phyloP scores from a whole-genome alignment of 129 eudicot species.

The Chrysanthemum seticuspe region DNA sequence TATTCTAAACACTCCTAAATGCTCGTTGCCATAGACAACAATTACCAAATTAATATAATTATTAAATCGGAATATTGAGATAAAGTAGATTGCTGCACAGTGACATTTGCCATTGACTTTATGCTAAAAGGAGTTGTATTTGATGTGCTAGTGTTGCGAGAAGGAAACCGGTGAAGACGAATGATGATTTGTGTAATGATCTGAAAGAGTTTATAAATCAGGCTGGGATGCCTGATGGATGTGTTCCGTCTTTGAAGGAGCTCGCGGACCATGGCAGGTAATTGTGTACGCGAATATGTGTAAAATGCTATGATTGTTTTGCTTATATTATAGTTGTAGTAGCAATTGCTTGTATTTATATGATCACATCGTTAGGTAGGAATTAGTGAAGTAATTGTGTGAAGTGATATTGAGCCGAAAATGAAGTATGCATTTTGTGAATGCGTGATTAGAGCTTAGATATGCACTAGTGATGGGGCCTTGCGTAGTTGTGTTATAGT shows the following conservation, averaged over 20 bases:
- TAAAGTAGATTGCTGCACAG: too few species aligned
- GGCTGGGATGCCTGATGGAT: slow-evolving; percentile 64
- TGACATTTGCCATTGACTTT: neutral
- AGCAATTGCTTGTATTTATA: neutral
- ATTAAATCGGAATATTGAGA: too few species aligned
- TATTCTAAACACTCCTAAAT: too few species aligned
- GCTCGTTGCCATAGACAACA: too few species aligned
- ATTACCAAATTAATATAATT: too few species aligned
- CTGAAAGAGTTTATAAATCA: slow-evolving; percentile 53
- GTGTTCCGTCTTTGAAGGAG: slow-evolving; percentile 86
- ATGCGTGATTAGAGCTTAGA: too few species aligned
- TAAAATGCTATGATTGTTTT: slow-evolving; percentile 2
- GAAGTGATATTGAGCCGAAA: too few species aligned
- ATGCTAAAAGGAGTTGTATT: slow-evolving; percentile 15
- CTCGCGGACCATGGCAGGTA: slow-evolving; percentile 82
- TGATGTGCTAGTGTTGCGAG: slow-evolving; percentile 25
- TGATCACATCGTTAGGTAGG: too few species aligned
- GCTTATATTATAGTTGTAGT: neutral
- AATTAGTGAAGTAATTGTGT: too few species aligned
- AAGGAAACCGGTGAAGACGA: slow-evolving; percentile 54
- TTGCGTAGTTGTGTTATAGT: too few species aligned
- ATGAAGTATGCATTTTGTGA: too few species aligned
- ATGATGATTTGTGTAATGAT: slow-evolving; percentile 74
- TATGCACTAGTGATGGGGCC: too few species aligned
- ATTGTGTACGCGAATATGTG: neutral